Conservation (phyloP, 1,284 basidiomycete species). For the Cerioporus squamosus region DNA sequence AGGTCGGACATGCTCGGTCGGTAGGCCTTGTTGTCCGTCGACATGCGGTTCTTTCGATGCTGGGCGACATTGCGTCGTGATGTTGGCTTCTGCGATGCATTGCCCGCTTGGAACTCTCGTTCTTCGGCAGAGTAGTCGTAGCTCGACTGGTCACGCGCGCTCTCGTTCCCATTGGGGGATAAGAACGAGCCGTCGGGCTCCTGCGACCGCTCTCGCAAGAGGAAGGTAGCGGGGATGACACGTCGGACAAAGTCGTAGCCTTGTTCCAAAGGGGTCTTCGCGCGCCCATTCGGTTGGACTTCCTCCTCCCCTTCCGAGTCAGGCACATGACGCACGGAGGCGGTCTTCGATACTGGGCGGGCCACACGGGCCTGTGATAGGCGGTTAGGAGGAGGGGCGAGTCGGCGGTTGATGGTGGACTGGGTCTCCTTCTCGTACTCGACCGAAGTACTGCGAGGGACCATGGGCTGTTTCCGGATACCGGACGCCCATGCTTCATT, state of each 20-base stretch:
- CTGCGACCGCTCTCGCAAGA: slow-evolving; percentile 59
- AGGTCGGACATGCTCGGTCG: slow-evolving; percentile 64
- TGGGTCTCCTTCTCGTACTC: slow-evolving; percentile 75
- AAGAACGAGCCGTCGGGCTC: slow-evolving; percentile 46
- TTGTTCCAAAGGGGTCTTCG: slow-evolving; percentile 66
- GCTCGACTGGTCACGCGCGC: slow-evolving; percentile 51
- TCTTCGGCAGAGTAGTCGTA: slow-evolving; percentile 83
- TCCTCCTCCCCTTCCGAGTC: slow-evolving; percentile 67
- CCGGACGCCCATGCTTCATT: slow-evolving; percentile 70
- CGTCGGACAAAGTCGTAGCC: slow-evolving; percentile 57
- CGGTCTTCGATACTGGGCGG: slow-evolving; percentile 48
- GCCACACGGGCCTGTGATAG: slow-evolving; percentile 35
- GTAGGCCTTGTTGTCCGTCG: slow-evolving; percentile 79
- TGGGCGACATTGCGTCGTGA: slow-evolving; percentile 34
- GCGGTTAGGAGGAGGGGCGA: slow-evolving; percentile 59
- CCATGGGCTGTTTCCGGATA: slow-evolving; percentile 44
- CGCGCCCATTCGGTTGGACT: slow-evolving; percentile 41
- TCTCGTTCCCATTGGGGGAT: slow-evolving; percentile 39
- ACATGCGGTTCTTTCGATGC: slow-evolving; percentile 64
- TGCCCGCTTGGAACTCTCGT: slow-evolving; percentile 47
- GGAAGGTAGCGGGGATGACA: slow-evolving; percentile 57
- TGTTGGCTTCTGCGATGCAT: slow-evolving; percentile 38
- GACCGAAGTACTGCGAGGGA: slow-evolving; percentile 75
- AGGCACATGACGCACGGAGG: slow-evolving; percentile 56
- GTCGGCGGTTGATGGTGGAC: slow-evolving; percentile 53